Evolutionary conservation across 1,284 basidiomycete genomes (phyloP), one percentile per base, ranked within the genome.

Genomic region (Singerocomus inundabilis): DNA sequence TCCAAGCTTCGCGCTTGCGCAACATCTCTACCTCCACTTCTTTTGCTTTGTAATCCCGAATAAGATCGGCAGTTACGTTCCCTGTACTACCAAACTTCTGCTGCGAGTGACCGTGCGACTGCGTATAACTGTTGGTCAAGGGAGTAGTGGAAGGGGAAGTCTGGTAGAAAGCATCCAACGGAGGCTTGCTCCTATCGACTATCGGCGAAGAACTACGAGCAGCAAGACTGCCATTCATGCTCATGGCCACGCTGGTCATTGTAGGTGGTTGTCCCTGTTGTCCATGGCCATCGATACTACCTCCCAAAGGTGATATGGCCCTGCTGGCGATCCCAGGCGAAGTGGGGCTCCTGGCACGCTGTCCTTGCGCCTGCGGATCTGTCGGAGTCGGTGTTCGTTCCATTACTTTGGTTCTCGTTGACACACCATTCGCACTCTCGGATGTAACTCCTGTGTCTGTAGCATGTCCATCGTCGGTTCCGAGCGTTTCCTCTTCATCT

Each of bases 1-100:
- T 87, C 85, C 95, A 97, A 25, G 76, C 75, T 71, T 94, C 87
- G 56, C 91, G 82, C 62, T 84, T 86, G 75, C 81, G 85, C 60
- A 89, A 69, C 31, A 75, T 74, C 56, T 95, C 93, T 30, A 94
- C 66, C 63, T 96, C 94, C 28, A 78, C 74, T 58, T 94, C 91
- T 63, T 87, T 91, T 25, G 79, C 77, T 69, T 88, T 92, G 51
- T 93, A 70, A 58, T 93, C 90, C 32, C 82, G 77, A 43, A 91
- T 71, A 51, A 92, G 69, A 64, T 94, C 91, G 7, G 83, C 81
- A 2, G 86, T 77, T 12, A 85, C 74, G 61, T 81, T 87, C 13
- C 85, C 82, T 0, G 84, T 80, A 12, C 86, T 87, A 0, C 81
- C 80, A 13, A 70, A 60, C 55, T 72, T 78, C 61, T 53, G 72